Evolutionary conservation across 306 rosid genomes (phyloP).

Genomic region (Prunus mume): DNA sequence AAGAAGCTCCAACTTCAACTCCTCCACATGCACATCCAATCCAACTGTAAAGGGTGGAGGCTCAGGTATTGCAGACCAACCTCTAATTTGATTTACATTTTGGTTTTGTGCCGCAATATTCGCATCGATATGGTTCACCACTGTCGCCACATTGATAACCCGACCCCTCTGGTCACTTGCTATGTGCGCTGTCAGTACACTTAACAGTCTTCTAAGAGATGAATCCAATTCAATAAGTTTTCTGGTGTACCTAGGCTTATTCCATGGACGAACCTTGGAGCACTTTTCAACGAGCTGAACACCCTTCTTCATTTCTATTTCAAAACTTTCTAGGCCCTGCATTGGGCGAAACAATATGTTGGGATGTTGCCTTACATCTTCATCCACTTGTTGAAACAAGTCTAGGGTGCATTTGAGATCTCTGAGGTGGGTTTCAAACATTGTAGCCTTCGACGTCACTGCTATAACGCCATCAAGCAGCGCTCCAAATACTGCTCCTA

Average conservation of each 20-base stretch:
- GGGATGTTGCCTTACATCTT: background rate
- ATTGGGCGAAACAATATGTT: background rate
- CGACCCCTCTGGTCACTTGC: no score
- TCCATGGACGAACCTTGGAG: background rate
- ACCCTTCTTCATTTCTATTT: background rate
- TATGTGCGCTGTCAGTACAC: background rate
- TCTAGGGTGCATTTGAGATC: background rate
- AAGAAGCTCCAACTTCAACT: constrained; percentile 43
- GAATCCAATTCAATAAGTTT: background rate
- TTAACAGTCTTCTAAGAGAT: background rate
- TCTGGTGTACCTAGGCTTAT: background rate
- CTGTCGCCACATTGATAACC: no score
- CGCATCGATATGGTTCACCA: no score
- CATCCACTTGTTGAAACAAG: background rate
- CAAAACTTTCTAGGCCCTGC: background rate
- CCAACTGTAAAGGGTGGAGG: constrained; percentile 29
- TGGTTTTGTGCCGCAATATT: constrained; percentile 6
- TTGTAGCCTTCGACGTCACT: background rate
- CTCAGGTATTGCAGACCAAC: constrained; percentile 1
- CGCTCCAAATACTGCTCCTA: background rate
- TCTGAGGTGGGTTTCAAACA: background rate
- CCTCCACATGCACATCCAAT: constrained; percentile 42
- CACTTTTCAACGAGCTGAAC: background rate
- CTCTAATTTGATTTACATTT: background rate
- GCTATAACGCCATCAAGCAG: background rate